Base-by-base conservation (phyloP, 495 filamentous ascomycete genomes). In the Hypoxylon trugodes region DNA sequence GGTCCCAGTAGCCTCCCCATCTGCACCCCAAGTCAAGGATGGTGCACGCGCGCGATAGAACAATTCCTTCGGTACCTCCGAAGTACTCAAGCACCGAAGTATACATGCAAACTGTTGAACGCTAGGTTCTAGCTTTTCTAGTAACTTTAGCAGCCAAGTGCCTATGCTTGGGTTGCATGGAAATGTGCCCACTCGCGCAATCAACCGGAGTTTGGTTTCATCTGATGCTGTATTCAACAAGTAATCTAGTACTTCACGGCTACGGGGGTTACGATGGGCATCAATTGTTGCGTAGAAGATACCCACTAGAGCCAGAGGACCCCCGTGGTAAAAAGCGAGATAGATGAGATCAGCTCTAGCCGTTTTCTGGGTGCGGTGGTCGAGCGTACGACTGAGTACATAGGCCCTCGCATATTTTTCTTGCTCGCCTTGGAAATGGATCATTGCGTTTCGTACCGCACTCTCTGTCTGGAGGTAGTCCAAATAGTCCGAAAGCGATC, bases 231-330 rank as follows among this genome's bases (percentile, higher is more conserved):
- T 41, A 6, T 38, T 26, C 18, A 45, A 18, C 1, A 61, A 32
- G 7, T 33, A 33, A 22, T 52, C 48, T 28, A 61, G 38, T 7
- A 43, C 38, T 21, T 61, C 58, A 22, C 58, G 48, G 28, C 41
- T 61, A 12, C 18, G 22, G 7, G 50, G 15, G 40, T 61, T 54
- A 36, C 40, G 58, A 36, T 54, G 47, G n/a, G 37, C 48, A 13
- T 61, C 38, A 19, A 52, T 52, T 2, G 58, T 61, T 38, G 58
- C 48, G 33, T 61, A 53, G 40, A 45, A 61, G 7, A 53, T 43
- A 35, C 48, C 47, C 1, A 50, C 48, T 10, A 61, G 47, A 8
- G 58, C 38, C 18, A 61, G 33, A 6, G 48, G 58, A 1, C 58
- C 48, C 12, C 58, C 58, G 9, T 12, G 16, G 8, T 22, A 9